Evolutionary conservation across 805 yeast genomes (phyloP).

Genomic region (Lipomyces japonicus): DNA sequence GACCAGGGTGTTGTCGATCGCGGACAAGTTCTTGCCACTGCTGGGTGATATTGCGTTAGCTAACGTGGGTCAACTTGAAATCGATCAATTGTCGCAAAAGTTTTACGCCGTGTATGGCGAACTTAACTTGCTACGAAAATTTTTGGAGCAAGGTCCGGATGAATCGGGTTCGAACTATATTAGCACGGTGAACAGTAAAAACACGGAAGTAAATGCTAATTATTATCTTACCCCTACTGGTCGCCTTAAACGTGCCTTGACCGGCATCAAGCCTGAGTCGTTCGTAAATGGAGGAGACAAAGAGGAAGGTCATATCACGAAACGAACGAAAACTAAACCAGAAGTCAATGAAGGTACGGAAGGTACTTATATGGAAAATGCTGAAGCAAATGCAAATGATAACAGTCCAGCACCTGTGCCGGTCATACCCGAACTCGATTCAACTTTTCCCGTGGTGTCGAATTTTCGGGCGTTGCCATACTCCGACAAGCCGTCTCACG

Average conservation of each 20-base stretch:
- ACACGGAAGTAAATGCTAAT: too few relatives aligned
- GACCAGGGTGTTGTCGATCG: slow-evolving; percentile 15
- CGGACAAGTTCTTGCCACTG: slow-evolving; percentile 25
- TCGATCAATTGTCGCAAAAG: slow-evolving; percentile 10
- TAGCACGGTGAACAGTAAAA: too few relatives aligned
- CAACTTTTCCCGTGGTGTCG: slow-evolving; percentile 15
- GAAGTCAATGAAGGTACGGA: too few relatives aligned
- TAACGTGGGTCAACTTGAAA: slow-evolving; percentile 22
- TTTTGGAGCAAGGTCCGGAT: slow-evolving; percentile 21
- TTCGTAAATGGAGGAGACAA: too few relatives aligned
- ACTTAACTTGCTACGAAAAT: slow-evolving; percentile 13
- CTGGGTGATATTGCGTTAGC: slow-evolving; percentile 27
- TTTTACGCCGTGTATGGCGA: slow-evolving; percentile 22
- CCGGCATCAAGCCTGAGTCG: too few relatives aligned
- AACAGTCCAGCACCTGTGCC: slow-evolving; percentile 4
- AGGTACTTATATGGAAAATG: too few relatives aligned
- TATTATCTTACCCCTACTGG: too few relatives aligned
- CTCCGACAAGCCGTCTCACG: slow-evolving; percentile 19
- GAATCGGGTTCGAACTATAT: too few relatives aligned
- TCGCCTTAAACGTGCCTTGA: too few relatives aligned
- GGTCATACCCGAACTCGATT: slow-evolving; percentile 16
- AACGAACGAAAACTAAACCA: too few relatives aligned
- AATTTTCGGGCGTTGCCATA: slow-evolving; percentile 13
- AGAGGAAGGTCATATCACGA: too few relatives aligned
- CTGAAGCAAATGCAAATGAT: too few relatives aligned